These are phyloP conservation scores for Schizonepeta tenuifolia DNA, from an alignment of 257 asterid species.

Conservation along the genomic window DNA sequence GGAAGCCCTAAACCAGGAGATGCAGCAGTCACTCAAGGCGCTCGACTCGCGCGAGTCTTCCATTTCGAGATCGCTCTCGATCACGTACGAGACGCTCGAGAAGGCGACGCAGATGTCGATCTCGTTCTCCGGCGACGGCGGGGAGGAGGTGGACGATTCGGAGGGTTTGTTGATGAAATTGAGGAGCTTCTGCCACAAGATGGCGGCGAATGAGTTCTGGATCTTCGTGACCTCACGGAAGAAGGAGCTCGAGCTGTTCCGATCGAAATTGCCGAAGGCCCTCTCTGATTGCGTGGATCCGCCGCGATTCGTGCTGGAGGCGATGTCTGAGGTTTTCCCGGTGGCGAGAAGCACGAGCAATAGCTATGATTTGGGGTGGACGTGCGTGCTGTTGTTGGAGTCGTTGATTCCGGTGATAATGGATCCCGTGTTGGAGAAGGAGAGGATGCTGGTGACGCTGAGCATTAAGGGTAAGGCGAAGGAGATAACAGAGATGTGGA, in stretches of 20 bases:
- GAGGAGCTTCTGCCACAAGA: constrained; percentile 56
- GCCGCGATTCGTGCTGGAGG: constrained; percentile 85
- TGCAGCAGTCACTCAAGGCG: too few relatives aligned
- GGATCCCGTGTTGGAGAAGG: constrained; percentile 92
- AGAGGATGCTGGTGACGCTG: constrained; percentile 96
- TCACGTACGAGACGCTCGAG: too few relatives aligned
- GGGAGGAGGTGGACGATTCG: too few relatives aligned
- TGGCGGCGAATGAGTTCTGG: constrained; percentile 84
- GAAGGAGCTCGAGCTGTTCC: constrained; percentile 76
- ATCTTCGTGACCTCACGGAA: constrained; percentile 62
- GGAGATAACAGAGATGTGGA: constrained; percentile 94
- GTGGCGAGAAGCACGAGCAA: constrained; percentile 43
- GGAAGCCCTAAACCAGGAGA: too few relatives aligned
- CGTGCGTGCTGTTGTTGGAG: constrained; percentile 92
- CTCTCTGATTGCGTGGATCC: constrained; percentile 85
- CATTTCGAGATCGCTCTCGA: too few relatives aligned
- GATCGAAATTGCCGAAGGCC: constrained; percentile 69
- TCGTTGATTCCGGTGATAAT: constrained; percentile 91
- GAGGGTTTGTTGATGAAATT: constrained; percentile 57
- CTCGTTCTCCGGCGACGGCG: too few relatives aligned
- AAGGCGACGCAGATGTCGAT: too few relatives aligned
- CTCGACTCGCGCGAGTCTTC: too few relatives aligned
- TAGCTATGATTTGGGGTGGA: too few relatives aligned
- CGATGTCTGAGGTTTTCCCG: constrained; percentile 93
- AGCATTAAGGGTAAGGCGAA: constrained; percentile 74